Evolutionary conservation across 2,329 filamentous ascomycete genomes (phyloP).

Genomic region (Fusarium albosuccineum): DNA sequence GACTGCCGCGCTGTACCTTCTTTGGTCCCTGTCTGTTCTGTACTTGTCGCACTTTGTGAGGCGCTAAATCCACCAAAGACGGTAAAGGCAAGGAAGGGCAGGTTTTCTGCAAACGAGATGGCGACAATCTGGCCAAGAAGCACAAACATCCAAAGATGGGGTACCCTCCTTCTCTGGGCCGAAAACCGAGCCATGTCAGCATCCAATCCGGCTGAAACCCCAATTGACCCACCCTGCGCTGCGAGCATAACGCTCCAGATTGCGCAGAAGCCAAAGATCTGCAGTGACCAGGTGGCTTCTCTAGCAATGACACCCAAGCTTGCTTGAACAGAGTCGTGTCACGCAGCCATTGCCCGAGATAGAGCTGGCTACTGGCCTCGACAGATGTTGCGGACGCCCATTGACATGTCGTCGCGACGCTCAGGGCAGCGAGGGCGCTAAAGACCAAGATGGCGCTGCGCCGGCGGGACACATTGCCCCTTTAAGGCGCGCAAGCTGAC

Average conservation of each 20-base stretch:
- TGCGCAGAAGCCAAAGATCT: conserved; percentile 47
- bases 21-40: too few species aligned
- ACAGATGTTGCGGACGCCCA: neutral
- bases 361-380: conserved; percentile 7
- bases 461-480: neutral
- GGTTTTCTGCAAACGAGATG: conserved; percentile 48
- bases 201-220: neutral
- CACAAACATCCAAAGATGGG: conserved; percentile 43
- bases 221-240: conserved; percentile 36
- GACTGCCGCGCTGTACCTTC: too few species aligned
- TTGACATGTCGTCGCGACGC: conserved; percentile 43
- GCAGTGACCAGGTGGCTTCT: conserved; percentile 43
- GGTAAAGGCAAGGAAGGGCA: too few species aligned
- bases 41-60: too few species aligned
- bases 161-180: conserved; percentile 36
- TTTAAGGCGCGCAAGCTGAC: neutral
- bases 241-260: conserved; percentile 46
- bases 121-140: conserved; percentile 46
- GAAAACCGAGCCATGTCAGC: neutral
- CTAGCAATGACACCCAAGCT: conserved; percentile 45
- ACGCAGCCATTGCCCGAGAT: conserved; percentile 43
- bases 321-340: conserved; percentile 46
- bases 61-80: too few species aligned
- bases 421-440: conserved; percentile 38
- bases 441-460: conserved; percentile 33